These are phyloP conservation scores for Alnus glutinosa DNA, from an alignment of 306 rosid genomes.

Conservation along the genomic window DNA sequence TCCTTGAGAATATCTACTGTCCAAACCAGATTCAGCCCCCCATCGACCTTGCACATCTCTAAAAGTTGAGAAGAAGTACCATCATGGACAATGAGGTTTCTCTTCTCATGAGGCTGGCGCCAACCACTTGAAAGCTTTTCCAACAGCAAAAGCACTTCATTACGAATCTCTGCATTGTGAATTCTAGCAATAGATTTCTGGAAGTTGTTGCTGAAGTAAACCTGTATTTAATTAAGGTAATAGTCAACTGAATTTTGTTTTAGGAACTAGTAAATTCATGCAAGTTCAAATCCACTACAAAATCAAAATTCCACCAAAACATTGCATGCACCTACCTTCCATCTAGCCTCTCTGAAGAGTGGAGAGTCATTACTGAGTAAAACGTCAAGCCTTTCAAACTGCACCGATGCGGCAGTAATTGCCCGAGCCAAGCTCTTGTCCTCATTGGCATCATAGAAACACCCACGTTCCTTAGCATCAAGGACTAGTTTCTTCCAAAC, in stretches of 20 bases:
- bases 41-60: conserved; percentile 44
- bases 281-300: background rate
- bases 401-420: conserved; percentile 30
- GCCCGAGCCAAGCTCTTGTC: conserved; percentile 42
- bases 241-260: background rate
- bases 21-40: conserved; percentile 47
- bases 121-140: conserved; percentile 53
- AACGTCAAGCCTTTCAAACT: conserved; percentile 25
- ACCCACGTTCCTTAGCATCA: conserved; percentile 44
- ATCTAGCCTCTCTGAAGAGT: conserved; percentile 41
- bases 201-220: conserved; percentile 35
- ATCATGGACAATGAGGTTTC: conserved; percentile 18
- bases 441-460: conserved; percentile 49
- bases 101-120: conserved; percentile 39
- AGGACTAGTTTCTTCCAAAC: conserved; percentile 44
- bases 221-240: conserved; percentile 17
- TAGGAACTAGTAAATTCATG: background rate
- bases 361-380: conserved; percentile 23
- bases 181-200: conserved; percentile 33
- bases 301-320: background rate
- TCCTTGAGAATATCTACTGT: conserved; percentile 44
- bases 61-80: conserved; percentile 34
- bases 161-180: conserved; percentile 26
- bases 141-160: conserved; percentile 37
- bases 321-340: conserved; percentile 43